Base-by-base conservation (phyloP, 352 stramenopile species). In the Bremia lactucae region DNA sequence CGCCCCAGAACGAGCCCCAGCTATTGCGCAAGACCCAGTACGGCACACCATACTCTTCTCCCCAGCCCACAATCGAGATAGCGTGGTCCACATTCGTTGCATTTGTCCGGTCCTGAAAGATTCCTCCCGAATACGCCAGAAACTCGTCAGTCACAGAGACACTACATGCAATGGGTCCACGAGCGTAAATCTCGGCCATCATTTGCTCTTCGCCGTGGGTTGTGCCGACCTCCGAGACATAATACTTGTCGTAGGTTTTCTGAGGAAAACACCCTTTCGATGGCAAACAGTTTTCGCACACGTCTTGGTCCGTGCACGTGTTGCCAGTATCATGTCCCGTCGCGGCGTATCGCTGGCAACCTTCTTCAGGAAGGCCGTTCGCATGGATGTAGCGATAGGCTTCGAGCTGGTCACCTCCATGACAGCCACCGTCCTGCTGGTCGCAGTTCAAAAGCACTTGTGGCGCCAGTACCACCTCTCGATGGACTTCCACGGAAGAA, bases 21-120 rank as follows among this genome's bases (percentile, higher is more conserved):
- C 80, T 83, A 89, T 98, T 97, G 36, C 96, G 87, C 28, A 97
- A 72, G 52, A 98, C 91, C 95, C 95, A 98, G 63, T 86, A 98
- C 19, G 80, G 73, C 21, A 85, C 60, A 42, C 70, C 68, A 47
- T 83, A 39, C 50, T 96, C 87, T 8, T 81, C 74, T 31, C 95
- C 95, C 89, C 92, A 99, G 18, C 95, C 95, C 0, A 96, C 88
- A 53, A 98, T 94, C 2, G 85, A 95, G 55, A 98, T 96, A 36
- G 93, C 90, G 56, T 99, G 83, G 44, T 91, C 77, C 40, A 78
- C 55, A 7, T 77, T 54, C 15, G 61, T 81, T 6, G 58, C 49
- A 20, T 81, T 78, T 6, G 68, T 92, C 55, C 97, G 96, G 60
- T 94, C 80, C 26, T 95, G 66, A 47, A 97, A 89, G 44, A 97